Conservation (phyloP, 2,329 filamentous ascomycete genomes). For the Hypoxylon sp. region DNA sequence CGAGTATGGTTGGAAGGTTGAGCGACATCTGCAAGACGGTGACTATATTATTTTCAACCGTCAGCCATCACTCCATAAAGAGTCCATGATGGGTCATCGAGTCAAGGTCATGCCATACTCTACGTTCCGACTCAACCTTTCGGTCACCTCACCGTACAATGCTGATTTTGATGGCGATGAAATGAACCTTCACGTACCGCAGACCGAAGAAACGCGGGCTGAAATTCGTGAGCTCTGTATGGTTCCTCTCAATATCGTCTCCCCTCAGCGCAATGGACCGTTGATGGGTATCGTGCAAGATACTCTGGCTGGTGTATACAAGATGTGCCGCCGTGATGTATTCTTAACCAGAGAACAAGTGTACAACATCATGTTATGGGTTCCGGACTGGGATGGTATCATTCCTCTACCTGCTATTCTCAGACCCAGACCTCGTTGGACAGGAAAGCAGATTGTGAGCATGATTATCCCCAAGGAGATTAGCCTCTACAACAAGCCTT, state of each 20-base stretch:
- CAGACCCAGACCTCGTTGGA: slow-evolving; percentile 94
- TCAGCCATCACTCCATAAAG: slow-evolving; percentile 98
- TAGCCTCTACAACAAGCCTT: slow-evolving; percentile 79
- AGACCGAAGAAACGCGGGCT: slow-evolving; percentile 95
- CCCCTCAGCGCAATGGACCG: slow-evolving; percentile 94
- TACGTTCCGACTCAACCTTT: slow-evolving; percentile 96
- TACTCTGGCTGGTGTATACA: slow-evolving; percentile 95
- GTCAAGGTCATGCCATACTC: slow-evolving; percentile 99
- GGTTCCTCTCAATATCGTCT: slow-evolving; percentile 99
- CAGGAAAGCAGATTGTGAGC: slow-evolving; percentile 97
- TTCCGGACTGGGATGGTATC: slow-evolving; percentile 96
- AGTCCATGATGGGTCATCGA: slow-evolving; percentile 99
- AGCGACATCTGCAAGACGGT: slow-evolving; percentile 94
- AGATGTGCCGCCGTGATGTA: slow-evolving; percentile 92
- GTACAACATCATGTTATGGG: slow-evolving; percentile 98
- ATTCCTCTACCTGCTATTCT: slow-evolving; percentile 94
- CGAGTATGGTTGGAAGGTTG: slow-evolving; percentile 98
- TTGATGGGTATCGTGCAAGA: slow-evolving; percentile 99
- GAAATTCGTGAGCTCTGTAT: slow-evolving; percentile 95
- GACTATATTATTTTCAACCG: slow-evolving; percentile 99
- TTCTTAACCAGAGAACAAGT: slow-evolving; percentile 92
- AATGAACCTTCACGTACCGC: slow-evolving; percentile 99
- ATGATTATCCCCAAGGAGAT: slow-evolving; percentile 91
- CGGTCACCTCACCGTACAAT: slow-evolving; percentile 98
- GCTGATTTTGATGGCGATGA: slow-evolving; percentile 99